Conservation (phyloP, 1,284 basidiomycete genomes). For the Meira nashicola region DNA sequence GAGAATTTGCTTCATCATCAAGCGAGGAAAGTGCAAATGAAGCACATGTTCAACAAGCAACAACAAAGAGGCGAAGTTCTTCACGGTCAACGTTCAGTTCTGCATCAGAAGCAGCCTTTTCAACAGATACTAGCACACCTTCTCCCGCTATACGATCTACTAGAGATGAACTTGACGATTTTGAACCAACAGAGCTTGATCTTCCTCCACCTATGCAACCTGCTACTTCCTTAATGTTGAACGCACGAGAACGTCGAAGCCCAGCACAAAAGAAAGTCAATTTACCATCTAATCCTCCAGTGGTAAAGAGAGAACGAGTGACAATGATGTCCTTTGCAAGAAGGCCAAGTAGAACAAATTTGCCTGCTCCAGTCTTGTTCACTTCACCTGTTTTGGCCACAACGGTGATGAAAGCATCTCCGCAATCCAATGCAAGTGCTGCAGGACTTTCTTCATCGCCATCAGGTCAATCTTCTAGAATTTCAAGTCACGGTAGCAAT, state of each 20-base stretch:
- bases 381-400: constrained; percentile 37
- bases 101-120: constrained; percentile 22
- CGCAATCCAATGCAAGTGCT: constrained; percentile 16
- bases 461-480: too few species aligned
- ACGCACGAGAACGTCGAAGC: constrained; percentile 10
- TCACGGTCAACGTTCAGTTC: constrained; percentile 44
- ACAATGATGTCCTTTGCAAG: constrained; percentile 35
- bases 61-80: constrained; percentile 33
- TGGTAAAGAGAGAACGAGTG: not conserved
- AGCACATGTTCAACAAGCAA: not conserved
- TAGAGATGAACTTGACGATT: constrained; percentile 24
- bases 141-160: constrained; percentile 26
- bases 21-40: constrained; percentile 9
- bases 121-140: constrained; percentile 32
- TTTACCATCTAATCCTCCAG: constrained; percentile 2
- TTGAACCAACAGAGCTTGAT: constrained; percentile 33
- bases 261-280: constrained; percentile 13
- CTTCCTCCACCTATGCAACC: constrained; percentile 37
- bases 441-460: not conserved
- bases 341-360: constrained; percentile 35
- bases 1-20: constrained; percentile 11
- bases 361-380: constrained; percentile 32
- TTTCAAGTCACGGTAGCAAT: too few species aligned
- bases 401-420: constrained; percentile 18
- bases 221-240: constrained; percentile 31